Evolutionary conservation across 1,284 basidiomycete genomes (phyloP), one percentile per base, ranked within the genome.

Genomic region (Microbotryum silenes-acaulis): DNA sequence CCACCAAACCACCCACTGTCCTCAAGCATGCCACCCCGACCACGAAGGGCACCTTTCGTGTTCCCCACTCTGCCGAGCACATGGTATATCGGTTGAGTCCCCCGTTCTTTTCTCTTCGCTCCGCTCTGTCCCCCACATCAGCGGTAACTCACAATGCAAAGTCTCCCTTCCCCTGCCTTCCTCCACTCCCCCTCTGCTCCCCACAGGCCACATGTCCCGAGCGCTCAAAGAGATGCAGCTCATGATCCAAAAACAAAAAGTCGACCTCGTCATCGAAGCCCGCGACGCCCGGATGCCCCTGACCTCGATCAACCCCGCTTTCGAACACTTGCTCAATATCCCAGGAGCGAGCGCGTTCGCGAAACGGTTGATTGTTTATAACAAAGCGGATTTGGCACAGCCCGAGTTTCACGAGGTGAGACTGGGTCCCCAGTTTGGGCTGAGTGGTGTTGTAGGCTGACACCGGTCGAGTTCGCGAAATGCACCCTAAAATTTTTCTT

Each of bases 201-300:
- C 10, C 76, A 88, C 90, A 29, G 94, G 96, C 12, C 94, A 98
- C 77, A 98, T 97, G 94, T 86, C 86, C 75, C 82, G 86, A 73
- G 94, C 92, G 69, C 82, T 87, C 59, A 82, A 85, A 65, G 82
- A 84, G 75, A 80, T 96, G 45, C 88, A 90, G 14, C 78, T 82
- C 49, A 79, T 91, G 60, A 81, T 96, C 20, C 62, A 65, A 47
- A 54, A 56, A 51, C 83, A 83, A 54, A 85, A 84, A 68, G 92
- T 88, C 56, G 90, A 91, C 72, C 83, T 98, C 62, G 89, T 98
- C 57, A 85, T 98, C 65, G 94, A 98, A 78, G 85, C 93, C 23
- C 82, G 94, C 68, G 94, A 98, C 77, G 85, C 93, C 3, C 83
- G 94, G 27, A 79, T 98, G 42, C 94, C 94, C 4, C 79, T 98